Conservation (phyloP, 2,329 filamentous ascomycete species). For the Amylocarpus encephaloides region DNA sequence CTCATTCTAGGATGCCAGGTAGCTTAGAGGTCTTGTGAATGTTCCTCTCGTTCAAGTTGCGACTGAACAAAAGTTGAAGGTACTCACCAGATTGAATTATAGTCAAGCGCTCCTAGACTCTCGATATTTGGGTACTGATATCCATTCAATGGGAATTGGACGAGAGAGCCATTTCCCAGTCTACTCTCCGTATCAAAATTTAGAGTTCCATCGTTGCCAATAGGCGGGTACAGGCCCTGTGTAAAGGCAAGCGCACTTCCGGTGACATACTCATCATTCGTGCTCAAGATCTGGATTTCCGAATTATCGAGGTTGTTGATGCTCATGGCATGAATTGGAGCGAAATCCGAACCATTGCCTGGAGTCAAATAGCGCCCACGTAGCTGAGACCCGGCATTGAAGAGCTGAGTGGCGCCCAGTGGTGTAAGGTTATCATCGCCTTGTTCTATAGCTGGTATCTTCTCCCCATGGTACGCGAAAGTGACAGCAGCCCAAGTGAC, state of each 20-base stretch:
- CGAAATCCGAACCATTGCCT: conserved; percentile 23
- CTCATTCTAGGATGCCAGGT: no score
- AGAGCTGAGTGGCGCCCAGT: conserved; percentile 47
- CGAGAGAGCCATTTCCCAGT: conserved; percentile 51
- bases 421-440: conserved; percentile 40
- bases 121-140: conserved; percentile 74
- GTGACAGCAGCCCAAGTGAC: conserved; percentile 27
- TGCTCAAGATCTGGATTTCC: conserved; percentile 40
- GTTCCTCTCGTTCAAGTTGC: no score
- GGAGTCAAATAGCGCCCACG: conserved; percentile 43
- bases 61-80: background rate
- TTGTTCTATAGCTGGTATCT: conserved; percentile 36
- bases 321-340: conserved; percentile 39
- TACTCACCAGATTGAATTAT: conserved; percentile 41
- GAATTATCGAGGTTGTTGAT: conserved; percentile 42
- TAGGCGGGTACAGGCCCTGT: conserved; percentile 77
- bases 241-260: conserved; percentile 70
- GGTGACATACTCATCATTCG: conserved; percentile 44
- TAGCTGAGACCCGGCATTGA: conserved; percentile 42
- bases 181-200: conserved; percentile 34
- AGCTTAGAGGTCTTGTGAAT: no score
- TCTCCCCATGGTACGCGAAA: conserved; percentile 44
- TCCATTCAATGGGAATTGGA: conserved; percentile 63
- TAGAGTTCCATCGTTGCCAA: conserved; percentile 22
- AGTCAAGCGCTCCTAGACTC: conserved; percentile 42